phyloP scores from a whole-genome alignment of 805 yeast species.

The Suhomyces tanzawaensis region DNA sequence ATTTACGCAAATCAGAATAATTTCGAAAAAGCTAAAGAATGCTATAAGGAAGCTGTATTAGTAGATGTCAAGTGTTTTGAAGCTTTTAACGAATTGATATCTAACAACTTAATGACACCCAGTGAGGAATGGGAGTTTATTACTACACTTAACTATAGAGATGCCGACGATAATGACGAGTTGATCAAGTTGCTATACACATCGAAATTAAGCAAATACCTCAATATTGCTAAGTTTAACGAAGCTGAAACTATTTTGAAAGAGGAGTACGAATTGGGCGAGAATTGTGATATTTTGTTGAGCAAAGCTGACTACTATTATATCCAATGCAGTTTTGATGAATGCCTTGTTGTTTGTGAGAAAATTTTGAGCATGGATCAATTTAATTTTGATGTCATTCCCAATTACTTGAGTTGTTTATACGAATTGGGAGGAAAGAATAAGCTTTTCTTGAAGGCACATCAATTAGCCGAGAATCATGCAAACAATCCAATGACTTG shows the following conservation, averaged over 20 bases:
- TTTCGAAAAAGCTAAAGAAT: slow-evolving; percentile 80
- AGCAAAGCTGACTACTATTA: slow-evolving; percentile 69
- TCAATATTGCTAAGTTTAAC: slow-evolving; percentile 53
- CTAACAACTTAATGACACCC: slow-evolving; percentile 74
- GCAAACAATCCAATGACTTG: slow-evolving; percentile 84
- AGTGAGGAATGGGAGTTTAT: slow-evolving; percentile 84
- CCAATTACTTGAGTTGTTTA: slow-evolving; percentile 78
- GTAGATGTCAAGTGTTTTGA: slow-evolving; percentile 92
- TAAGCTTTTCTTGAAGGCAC: slow-evolving; percentile 75
- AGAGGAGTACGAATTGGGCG: slow-evolving; percentile 70
- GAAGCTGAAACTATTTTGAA: slow-evolving; percentile 64
- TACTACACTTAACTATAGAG: slow-evolving; percentile 61
- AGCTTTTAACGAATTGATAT: slow-evolving; percentile 77
- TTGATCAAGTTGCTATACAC: slow-evolving; percentile 75
- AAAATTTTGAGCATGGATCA: slow-evolving; percentile 56
- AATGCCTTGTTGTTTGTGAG: slow-evolving; percentile 75
- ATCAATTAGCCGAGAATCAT: slow-evolving; percentile 78
- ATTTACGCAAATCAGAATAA: slow-evolving; percentile 81
- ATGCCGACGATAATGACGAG: slow-evolving; percentile 76
- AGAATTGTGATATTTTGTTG: slow-evolving; percentile 66
- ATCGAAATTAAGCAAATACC: slow-evolving; percentile 70
- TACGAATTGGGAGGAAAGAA: slow-evolving; percentile 83
- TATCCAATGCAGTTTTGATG: slow-evolving; percentile 74
- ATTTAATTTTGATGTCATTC: slow-evolving; percentile 67
- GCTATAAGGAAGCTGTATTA: slow-evolving; percentile 79